Base-by-base conservation (phyloP, 192 early-diverging fungal genomes). In the Backusella parvicylindrica region DNA sequence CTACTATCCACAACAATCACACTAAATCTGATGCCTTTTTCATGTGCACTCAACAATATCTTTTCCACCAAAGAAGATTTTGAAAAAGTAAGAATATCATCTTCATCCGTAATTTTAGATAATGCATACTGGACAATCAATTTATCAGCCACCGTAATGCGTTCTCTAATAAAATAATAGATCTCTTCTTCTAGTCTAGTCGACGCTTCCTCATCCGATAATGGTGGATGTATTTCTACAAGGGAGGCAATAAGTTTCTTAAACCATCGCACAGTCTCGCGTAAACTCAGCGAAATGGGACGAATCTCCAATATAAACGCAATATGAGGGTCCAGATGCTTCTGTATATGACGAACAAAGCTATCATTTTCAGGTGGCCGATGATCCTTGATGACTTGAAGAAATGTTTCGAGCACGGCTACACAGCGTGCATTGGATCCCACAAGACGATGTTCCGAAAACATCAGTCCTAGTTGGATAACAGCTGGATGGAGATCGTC, bases 1-100 rank as follows among this genome's bases (percentile, higher is more conserved):
- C 96, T 85, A 28, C 93, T 89, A 77, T 99, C 97, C 16, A 95
- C 88, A 6, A 98, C 92, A 72, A 99, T 93, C 15, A 98, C 98
- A 56, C 89, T 89, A 79, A 99, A 98, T 41, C 91, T 78, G 56
- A 90, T 92, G 12, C 92, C 92, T 41, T 85, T 82, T 31, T 78
- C 75, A 73, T 95, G 88, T 13, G 95, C 95, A 31, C 89, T 87
- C 32, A 95, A 66, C 35, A 98, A 83, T 23, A 97, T 77, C 13
- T 83, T 82, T 73, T 93, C 81, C 18, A 99, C 97, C 23, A 92
- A 88, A 1, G 95, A 95, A 21, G 96, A 97, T 26, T 92, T 92
- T 68, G 91, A 92, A 86, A 90, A 98, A 6, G 93, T 95, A 65
- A 99, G 82, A 69, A 98, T 92, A 0, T 97, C 93, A 79, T 98